These are phyloP conservation scores for Bothriochloa decipiens DNA, from an alignment of 176 grass and related monocot species.

Conservation along the genomic window DNA sequence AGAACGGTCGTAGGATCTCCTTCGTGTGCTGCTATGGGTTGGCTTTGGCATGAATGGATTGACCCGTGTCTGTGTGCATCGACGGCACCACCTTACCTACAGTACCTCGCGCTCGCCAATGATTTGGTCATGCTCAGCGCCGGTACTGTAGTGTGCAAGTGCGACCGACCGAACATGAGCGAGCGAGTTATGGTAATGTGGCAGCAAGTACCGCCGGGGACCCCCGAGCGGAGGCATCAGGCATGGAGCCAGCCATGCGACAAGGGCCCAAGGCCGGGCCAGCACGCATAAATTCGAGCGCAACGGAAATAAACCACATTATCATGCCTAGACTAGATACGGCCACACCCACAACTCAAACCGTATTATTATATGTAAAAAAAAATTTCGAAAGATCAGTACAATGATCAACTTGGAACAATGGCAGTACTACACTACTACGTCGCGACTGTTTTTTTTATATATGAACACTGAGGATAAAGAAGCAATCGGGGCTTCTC, in stretches of 20 bases:
- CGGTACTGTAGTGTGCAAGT: neutral
- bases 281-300: slow-evolving; percentile 35
- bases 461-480: no score
- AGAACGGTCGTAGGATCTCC: neutral
- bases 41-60: neutral
- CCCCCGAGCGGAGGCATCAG: neutral
- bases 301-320: neutral
- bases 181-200: neutral
- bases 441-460: no score
- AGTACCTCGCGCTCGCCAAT: neutral
- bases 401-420: neutral
- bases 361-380: neutral
- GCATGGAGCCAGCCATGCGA: neutral
- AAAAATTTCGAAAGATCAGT: neutral
- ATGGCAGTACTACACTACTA: neutral
- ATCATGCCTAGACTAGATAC: neutral
- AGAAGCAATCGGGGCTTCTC: no score
- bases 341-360: no score
- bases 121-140: neutral
- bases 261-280: no score
- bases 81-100: neutral
- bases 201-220: no score
- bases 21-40: neutral
- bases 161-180: neutral
- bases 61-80: neutral